Evolutionary conservation across 2,329 filamentous ascomycete species (phyloP).

Genomic region (Cyphellophora attinorum): DNA sequence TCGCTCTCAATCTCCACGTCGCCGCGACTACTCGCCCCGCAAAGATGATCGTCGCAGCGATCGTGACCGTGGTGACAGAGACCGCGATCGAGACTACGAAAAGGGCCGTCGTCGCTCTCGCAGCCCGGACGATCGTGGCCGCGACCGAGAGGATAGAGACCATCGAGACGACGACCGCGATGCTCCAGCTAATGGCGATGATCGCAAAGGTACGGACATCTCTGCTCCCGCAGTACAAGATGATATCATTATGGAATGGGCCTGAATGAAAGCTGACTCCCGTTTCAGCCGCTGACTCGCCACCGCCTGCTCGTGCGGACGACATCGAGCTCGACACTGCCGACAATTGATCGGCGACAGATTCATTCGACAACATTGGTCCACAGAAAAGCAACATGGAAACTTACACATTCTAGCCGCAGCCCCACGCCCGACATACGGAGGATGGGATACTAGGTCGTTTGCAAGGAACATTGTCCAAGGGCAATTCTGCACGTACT

Average conservation of each 20-base stretch:
- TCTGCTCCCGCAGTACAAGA: conserved; percentile 9
- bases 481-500: no score
- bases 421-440: no score
- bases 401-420: no score
- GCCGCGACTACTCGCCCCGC: conserved; percentile 69
- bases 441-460: no score
- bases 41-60: conserved; percentile 74
- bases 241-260: conserved; percentile 4
- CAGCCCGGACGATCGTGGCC: conserved; percentile 55
- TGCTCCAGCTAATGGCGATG: conserved; percentile 72
- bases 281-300: conserved; percentile 57
- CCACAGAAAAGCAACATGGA: no score
- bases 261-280: conserved; percentile 18
- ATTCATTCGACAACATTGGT: no score
- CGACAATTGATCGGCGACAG: no score
- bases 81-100: conserved; percentile 35
- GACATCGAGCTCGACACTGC: conserved; percentile 95
- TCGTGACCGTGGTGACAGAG: conserved; percentile 61
- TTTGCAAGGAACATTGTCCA: no score
- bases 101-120: conserved; percentile 58
- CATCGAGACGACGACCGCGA: conserved; percentile 64
- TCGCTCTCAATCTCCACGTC: conserved; percentile 52
- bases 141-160: conserved; percentile 56
- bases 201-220: conserved; percentile 67
- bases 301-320: conserved; percentile 68